Evolutionary conservation across 2,329 filamentous ascomycete species (phyloP).

Genomic region (Xylariaceae sp.): DNA sequence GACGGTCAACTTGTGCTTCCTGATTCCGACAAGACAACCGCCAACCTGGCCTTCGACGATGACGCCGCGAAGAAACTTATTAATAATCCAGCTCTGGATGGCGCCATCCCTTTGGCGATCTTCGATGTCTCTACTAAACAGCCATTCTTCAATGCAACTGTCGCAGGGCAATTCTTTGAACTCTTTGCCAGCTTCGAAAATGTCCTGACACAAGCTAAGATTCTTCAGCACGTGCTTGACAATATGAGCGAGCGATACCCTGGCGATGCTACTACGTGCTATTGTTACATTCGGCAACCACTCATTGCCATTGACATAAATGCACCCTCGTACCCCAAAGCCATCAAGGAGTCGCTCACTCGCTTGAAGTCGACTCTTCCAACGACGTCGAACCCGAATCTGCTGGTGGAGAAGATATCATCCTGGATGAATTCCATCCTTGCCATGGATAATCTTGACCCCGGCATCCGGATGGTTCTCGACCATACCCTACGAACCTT

Average conservation of each 20-base stretch:
- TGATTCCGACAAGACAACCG: constrained; percentile 36
- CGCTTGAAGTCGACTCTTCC: constrained; percentile 51
- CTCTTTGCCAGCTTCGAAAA: constrained; percentile 68
- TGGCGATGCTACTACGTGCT: constrained; percentile 57
- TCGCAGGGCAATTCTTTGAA: constrained; percentile 75
- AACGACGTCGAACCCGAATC: constrained; percentile 40
- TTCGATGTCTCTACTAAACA: constrained; percentile 84
- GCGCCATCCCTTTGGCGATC: constrained; percentile 89
- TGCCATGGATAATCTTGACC: constrained; percentile 46
- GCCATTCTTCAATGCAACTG: constrained; percentile 59
- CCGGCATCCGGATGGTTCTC: constrained; percentile 51
- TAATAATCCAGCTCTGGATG: constrained; percentile 77
- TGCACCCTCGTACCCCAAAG: constrained; percentile 68
- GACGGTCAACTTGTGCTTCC: constrained; percentile 38
- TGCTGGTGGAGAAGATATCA: constrained; percentile 44
- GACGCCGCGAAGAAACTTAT: constrained; percentile 55
- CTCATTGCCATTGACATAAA: constrained; percentile 60
- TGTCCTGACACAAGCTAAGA: constrained; percentile 58
- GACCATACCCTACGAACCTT: constrained; percentile 40
- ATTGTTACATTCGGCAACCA: constrained; percentile 68
- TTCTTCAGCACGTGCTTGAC: constrained; percentile 71
- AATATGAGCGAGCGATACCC: constrained; percentile 58
- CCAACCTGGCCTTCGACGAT: too few species aligned
- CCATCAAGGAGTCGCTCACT: constrained; percentile 61
- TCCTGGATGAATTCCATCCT: constrained; percentile 54